These are phyloP conservation scores for Cladobotryum mycophilum DNA, from an alignment of 2,329 filamentous ascomycete species.

Conservation along the genomic window DNA sequence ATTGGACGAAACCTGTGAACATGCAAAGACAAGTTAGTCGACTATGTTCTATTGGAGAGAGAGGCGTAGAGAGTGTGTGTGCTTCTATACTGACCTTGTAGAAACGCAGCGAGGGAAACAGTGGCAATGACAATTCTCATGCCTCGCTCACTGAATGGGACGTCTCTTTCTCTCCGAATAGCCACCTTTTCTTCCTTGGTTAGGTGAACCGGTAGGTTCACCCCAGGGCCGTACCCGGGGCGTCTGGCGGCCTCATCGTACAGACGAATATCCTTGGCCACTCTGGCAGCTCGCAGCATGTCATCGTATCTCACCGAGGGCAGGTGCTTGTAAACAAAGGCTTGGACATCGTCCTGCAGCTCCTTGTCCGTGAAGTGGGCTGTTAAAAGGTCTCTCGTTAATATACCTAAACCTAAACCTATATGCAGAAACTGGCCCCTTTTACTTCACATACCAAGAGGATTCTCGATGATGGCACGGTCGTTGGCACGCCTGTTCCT, in stretches of 20 bases:
- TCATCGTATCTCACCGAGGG: conserved; percentile 23
- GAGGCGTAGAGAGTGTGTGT: too few species aligned
- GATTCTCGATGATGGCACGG: conserved; percentile 32
- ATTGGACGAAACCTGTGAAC: conserved; percentile 36
- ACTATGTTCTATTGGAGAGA: too few species aligned
- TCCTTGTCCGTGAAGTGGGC: conserved; percentile 33
- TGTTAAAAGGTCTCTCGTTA: conserved; percentile 13
- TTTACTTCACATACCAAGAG: conserved; percentile 20
- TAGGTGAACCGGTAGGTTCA: conserved; percentile 26
- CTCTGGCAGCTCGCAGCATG: conserved; percentile 33
- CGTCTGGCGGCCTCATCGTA: conserved; percentile 32
- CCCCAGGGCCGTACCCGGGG: conserved; percentile 12
- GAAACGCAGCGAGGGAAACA: conserved; percentile 37
- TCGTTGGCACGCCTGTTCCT: conserved; percentile 25
- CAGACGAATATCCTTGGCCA: conserved; percentile 33
- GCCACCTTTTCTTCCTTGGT: conserved; percentile 30
- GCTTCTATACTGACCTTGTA: conserved; percentile 24
- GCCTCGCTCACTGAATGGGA: conserved; percentile 31
- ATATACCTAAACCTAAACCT: background rate
- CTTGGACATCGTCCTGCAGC: conserved; percentile 28
- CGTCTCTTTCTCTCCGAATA: conserved; percentile 32
- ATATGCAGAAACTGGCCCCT: too few species aligned
- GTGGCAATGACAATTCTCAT: conserved; percentile 36
- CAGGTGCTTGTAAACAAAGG: conserved; percentile 25
- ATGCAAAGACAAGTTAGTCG: background rate